phyloP scores from a whole-genome alignment of 257 asterid species.

The Solanum infundibuliforme region DNA sequence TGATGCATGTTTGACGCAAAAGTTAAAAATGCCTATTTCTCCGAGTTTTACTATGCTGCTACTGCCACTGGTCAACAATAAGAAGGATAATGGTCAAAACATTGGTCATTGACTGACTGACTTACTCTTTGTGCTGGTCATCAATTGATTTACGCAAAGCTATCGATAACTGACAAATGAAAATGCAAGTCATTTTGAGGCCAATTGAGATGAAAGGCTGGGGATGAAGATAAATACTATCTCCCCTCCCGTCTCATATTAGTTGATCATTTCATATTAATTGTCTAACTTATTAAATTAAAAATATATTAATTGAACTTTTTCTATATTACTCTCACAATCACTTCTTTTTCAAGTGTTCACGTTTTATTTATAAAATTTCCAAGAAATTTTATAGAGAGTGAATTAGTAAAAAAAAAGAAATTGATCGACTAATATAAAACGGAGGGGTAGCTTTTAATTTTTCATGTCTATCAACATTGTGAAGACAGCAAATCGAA shows the following conservation, averaged over 20 bases:
- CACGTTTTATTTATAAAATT: no score
- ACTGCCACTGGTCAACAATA: not conserved
- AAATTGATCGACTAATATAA: no score
- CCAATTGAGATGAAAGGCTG: not conserved
- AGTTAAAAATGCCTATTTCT: no score
- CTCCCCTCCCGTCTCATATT: no score
- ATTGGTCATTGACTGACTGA: not conserved
- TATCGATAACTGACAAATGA: not conserved
- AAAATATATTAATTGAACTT: no score
- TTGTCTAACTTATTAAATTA: fast-evolving
- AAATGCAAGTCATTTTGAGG: not conserved
- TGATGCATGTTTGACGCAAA: not conserved
- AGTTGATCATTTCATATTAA: no score
- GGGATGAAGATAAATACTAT: not conserved
- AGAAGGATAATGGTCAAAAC: not conserved
- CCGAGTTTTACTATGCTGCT: not conserved
- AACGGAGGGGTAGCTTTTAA: not conserved
- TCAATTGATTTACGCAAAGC: not conserved
- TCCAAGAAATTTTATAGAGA: no score
- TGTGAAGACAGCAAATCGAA: not conserved
- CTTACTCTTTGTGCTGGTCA: not conserved
- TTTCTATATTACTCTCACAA: no score
- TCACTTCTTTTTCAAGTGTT: no score
- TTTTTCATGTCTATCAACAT: not conserved
- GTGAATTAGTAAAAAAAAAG: no score